Conservation (phyloP, 345 rosid species). For the Lepidium didymum region DNA sequence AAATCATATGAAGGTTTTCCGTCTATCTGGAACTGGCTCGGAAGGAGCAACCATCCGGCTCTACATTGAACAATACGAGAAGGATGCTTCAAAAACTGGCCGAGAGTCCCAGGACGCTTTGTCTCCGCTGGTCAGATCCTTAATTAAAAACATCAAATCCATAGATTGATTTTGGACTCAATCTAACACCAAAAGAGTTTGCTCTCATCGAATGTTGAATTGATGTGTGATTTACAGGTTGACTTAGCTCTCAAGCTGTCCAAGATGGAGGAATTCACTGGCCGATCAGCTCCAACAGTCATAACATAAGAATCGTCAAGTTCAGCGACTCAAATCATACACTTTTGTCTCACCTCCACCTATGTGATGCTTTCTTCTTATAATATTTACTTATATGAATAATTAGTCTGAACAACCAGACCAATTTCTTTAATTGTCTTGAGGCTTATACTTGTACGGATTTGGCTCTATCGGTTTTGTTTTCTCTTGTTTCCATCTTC, state of each 20-base stretch:
- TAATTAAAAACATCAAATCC: background rate
- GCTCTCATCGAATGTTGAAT: background rate
- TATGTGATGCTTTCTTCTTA: constrained; percentile 4
- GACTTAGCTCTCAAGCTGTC: constrained; percentile 89
- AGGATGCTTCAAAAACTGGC: constrained; percentile 82
- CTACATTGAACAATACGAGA: constrained; percentile 94
- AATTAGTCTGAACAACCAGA: background rate
- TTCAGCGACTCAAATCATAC: background rate
- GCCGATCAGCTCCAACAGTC: constrained; percentile 93
- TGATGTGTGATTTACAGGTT: constrained; percentile 45
- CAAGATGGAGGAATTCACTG: constrained; percentile 86
- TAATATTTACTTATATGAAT: background rate
- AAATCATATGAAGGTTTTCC: constrained; percentile 59
- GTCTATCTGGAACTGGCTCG: constrained; percentile 97
- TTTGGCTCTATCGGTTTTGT: constrained; percentile 1
- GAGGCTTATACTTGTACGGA: constrained; percentile 5
- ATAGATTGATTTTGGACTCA: background rate
- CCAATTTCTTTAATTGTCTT: background rate
- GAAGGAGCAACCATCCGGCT: constrained; percentile 98
- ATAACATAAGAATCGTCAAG: constrained; percentile 49
- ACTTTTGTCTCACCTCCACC: background rate
- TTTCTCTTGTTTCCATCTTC: background rate
- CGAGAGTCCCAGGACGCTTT: constrained; percentile 88
- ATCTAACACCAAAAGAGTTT: background rate
- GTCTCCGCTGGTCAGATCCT: constrained; percentile 69